Evolutionary conservation across 257 asterid genomes (phyloP).

Genomic region (Parsonsia alboflavescens): DNA sequence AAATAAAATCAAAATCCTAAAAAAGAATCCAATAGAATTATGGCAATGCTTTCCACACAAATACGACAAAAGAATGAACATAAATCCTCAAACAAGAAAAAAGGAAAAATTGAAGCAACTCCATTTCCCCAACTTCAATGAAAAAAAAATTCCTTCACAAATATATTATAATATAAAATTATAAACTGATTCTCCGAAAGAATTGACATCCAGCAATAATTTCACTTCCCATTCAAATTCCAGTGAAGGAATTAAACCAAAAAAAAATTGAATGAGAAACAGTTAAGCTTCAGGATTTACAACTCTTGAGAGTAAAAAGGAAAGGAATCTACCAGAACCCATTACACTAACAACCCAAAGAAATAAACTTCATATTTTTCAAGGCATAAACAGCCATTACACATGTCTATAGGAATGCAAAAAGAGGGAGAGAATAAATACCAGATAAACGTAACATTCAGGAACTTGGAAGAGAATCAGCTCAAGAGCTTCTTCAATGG

Average conservation of each 20-base stretch:
- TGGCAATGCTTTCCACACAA: not conserved
- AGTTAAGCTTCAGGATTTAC: constrained; percentile 3
- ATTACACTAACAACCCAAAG: not conserved
- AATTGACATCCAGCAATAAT: not conserved
- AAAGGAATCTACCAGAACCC: not conserved
- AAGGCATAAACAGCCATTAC: not conserved
- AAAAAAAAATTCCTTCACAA: not conserved
- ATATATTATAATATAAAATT: too few relatives aligned
- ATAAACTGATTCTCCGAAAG: not conserved
- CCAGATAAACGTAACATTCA: constrained; percentile 90
- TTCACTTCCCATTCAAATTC: not conserved
- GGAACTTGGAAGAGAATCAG: constrained; percentile 72
- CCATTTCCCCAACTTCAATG: not conserved
- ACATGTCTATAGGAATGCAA: not conserved
- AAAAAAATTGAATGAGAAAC: constrained; percentile 8
- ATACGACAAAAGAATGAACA: not conserved
- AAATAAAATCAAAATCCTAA: not conserved
- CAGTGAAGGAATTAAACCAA: not conserved
- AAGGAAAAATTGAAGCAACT: not conserved
- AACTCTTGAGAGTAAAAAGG: not conserved
- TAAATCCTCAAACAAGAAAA: not conserved
- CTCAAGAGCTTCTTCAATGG: constrained; percentile 54
- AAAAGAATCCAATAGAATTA: not conserved
- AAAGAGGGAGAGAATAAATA: constrained; percentile 29
- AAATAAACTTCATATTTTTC: not conserved